Evolutionary conservation across 371 early-diverging fungal genomes (phyloP), one percentile per base, ranked within the genome.

Genomic region (Synchytrium microbalum): DNA sequence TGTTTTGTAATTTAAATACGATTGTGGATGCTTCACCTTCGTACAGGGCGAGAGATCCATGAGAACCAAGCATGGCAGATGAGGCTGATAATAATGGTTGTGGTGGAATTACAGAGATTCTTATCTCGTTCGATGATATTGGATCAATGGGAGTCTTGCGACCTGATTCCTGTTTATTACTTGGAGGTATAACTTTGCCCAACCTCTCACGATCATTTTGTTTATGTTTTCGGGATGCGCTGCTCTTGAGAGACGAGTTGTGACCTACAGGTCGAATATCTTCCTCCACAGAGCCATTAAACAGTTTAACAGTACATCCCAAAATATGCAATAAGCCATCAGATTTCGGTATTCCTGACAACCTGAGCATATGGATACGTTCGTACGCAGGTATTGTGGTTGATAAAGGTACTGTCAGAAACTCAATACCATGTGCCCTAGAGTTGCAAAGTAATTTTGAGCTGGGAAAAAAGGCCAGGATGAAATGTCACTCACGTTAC

Each of bases 1-100:
- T 92, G 64, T 51, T n/a, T n/a, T n/a, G n/a, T n/a, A 51, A 14
- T 51, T 87, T 87, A n/a, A 92, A 59, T 23, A 77, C 80, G 31
- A 90, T 68, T 0, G 80, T 72, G 31, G 73, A 88, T 88, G 75
- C 74, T 75, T 91, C 92, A 33, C 90, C 92, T 67, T 90, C 90
- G 68, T 83, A 91, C 14, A 91, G 71, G 88, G 88, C 89, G 5
- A 87, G 73, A 5, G 91, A 87, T 32, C 82, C 67, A n/a, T 67
- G 33, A 8, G 66, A 65, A 10, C 66, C 71, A 14, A 72, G 55
- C 29, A 54, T 67, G 10, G 60, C 38, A 32, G 46, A 63, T 13
- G 30, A 16, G n/a, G 63, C 24, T 23, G 85, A 82, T 19, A 91
- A 54, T 26, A 87, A 64, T 0, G 92, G 89, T 60, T 86, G 88